Evolutionary conservation across 139 green algal species (phyloP), one percentile per base, ranked within the genome.

Genomic region (Monoraphidium neglectum): DNA sequence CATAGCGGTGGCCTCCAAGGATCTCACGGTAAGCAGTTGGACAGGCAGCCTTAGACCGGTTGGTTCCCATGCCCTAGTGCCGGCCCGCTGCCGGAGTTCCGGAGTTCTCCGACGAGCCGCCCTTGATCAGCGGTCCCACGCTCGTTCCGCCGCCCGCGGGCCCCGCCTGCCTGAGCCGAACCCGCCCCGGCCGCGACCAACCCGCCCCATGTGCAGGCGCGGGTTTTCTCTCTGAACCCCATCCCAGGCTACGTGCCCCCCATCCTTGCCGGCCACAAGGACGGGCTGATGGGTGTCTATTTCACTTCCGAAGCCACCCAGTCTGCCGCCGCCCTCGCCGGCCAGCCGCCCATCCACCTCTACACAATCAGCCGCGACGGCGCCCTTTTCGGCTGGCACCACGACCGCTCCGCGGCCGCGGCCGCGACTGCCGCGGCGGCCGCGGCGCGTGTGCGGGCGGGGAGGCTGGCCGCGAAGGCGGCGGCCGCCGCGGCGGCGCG

Each of bases 321-420:
- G 60, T 36, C 51, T 13, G 73, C 73, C 38, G 82, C 86, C n/a
- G 77, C 64, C 16, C 46, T 94, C 57, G 71, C 86, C 26, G 90
- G 87, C 6, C 83, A 82, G 73, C 53, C 81, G 46, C 51, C 84
- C 2, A 84, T 87, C 13, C 70, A 76, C 23, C 81, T 96, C 40
- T 93, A 93, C 84, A 96, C 93, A 0, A 60, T 97, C 0, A 92
- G 90, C 0, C 79, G 79, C 0, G 95, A 99, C 80, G 95, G 95
- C 24, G 93, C 93, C 1, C 83, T 99, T 63, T 92, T 94, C 80
- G 75, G 70, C 16, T 99, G 94, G 93, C 77, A 69, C 6, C 32
- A 77, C 74, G 59, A 82, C 68, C 32, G 60, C 59, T 43, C 35
- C 61, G 30, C 13, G 32, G 4, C 26, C 30, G 46, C 47, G 54